Evolutionary conservation across 2,329 filamentous ascomycete species (phyloP).

Genomic region (Immersiporthe knoxdaviesiana): DNA sequence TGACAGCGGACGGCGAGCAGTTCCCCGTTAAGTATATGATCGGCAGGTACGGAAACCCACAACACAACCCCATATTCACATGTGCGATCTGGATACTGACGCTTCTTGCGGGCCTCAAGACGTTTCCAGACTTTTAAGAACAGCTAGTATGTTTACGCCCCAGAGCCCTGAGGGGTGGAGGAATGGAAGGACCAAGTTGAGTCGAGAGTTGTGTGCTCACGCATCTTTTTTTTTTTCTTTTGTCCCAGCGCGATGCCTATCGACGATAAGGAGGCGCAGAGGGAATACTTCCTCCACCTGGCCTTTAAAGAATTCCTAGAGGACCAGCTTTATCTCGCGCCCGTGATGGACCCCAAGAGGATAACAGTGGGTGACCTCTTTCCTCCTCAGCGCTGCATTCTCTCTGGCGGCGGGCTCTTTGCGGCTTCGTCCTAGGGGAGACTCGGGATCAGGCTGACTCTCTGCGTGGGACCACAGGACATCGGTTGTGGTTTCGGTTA

Average conservation of each 20-base stretch:
- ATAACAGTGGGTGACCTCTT: background rate
- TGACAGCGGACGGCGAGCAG: slow-evolving; percentile 10
- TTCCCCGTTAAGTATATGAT: slow-evolving; percentile 15
- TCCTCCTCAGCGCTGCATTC: background rate
- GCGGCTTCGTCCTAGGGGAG: background rate
- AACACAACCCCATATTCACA: background rate
- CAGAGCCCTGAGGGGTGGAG: background rate
- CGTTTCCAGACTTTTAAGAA: slow-evolving; percentile 14
- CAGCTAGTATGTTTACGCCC: background rate
- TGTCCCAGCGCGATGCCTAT: slow-evolving; percentile 4
- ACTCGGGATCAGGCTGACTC: background rate
- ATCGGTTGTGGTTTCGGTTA: slow-evolving; percentile 9
- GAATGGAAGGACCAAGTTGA: background rate
- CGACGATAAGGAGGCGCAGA: slow-evolving; percentile 12
- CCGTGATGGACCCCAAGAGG: background rate
- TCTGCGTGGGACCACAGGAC: background rate
- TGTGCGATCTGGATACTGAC: background rate
- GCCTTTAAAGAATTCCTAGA: slow-evolving; percentile 9
- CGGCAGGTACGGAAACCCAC: slow-evolving; percentile 9
- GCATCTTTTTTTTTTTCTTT: background rate
- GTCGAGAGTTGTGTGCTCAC: slow-evolving; percentile 8
- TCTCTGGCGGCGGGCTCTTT: too few relatives aligned
- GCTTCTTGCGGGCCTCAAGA: background rate
- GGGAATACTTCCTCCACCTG: slow-evolving; percentile 14
- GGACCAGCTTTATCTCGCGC: slow-evolving; percentile 10